Conservation (phyloP, 768 basidiomycete species). For the Sarcomyxa edulis region DNA sequence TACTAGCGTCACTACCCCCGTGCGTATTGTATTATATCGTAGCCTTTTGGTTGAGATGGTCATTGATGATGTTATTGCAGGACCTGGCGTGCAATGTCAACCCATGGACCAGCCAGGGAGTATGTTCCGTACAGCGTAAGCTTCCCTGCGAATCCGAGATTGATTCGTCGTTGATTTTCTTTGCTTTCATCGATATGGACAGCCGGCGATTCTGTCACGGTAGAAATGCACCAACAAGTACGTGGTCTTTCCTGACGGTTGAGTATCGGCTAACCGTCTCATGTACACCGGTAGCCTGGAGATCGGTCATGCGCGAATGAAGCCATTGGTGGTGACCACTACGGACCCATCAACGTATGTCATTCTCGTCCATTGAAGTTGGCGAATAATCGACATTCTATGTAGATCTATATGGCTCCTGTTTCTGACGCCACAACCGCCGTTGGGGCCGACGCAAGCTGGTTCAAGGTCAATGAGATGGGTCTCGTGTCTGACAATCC, state of each 20-base stretch:
- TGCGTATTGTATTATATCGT: conserved; percentile 13
- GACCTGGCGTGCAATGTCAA: conserved; percentile 45
- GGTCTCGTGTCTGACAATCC: conserved; percentile 45
- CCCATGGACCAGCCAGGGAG: conserved; percentile 23
- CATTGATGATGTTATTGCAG: conserved; percentile 16
- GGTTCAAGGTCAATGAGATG: conserved; percentile 50
- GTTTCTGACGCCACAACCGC: conserved; percentile 40
- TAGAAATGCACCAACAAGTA: conserved; percentile 31
- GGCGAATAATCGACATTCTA: background rate
- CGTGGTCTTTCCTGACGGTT: no score
- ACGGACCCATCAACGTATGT: conserved; percentile 37
- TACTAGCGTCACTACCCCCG: conserved; percentile 29
- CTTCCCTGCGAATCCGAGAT: background rate
- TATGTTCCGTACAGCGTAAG: conserved; percentile 38
- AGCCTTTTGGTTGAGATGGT: background rate
- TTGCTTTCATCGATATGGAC: background rate
- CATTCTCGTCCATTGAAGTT: background rate
- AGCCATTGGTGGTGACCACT: conserved; percentile 48
- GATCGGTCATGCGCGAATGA: conserved; percentile 40
- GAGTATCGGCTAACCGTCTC: no score
- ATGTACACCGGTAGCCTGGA: conserved; percentile 49
- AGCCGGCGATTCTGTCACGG: conserved; percentile 43
- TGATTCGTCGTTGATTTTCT: background rate
- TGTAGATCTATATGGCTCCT: conserved; percentile 41
- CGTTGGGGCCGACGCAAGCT: conserved; percentile 31